Conservation (phyloP, 768 basidiomycete genomes). For the Exidia glandulosa region DNA sequence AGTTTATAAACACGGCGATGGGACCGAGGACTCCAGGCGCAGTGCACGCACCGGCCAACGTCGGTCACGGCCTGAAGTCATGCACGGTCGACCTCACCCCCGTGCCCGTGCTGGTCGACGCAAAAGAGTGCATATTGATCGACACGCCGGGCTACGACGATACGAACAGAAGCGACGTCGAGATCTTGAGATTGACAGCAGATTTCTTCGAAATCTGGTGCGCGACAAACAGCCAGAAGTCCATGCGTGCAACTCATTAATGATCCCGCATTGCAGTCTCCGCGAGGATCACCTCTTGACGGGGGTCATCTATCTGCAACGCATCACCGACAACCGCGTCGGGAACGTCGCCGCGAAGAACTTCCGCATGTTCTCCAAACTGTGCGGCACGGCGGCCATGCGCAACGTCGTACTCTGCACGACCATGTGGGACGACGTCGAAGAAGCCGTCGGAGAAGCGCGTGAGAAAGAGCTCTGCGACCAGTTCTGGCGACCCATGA, state of each 20-base stretch:
- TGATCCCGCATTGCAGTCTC: background rate
- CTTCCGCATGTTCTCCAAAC: background rate
- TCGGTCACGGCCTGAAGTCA: constrained; percentile 7
- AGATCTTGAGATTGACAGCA: constrained; percentile 16
- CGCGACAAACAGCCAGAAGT: background rate
- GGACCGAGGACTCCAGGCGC: background rate
- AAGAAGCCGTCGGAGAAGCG: constrained; percentile 1
- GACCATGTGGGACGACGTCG: constrained; percentile 9
- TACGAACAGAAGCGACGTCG: constrained; percentile 12
- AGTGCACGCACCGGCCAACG: background rate
- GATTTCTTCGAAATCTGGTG: constrained; percentile 4
- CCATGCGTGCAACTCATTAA: background rate
- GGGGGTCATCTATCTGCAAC: constrained; percentile 5
- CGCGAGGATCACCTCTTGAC: background rate
- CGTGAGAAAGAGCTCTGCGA: constrained; percentile 12
- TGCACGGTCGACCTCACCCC: constrained; percentile 7
- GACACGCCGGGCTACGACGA: constrained; percentile 14
- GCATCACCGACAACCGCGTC: constrained; percentile 1
- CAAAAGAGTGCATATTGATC: background rate
- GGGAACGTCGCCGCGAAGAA: background rate
- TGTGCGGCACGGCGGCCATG: constrained; percentile 3
- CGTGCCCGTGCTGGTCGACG: background rate
- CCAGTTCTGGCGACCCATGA: constrained; percentile 12
- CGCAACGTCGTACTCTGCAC: constrained; percentile 3
- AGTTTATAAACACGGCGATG: background rate